Base-by-base conservation (phyloP, 371 early-diverging fungal genomes). In the Mucor plumbeus region DNA sequence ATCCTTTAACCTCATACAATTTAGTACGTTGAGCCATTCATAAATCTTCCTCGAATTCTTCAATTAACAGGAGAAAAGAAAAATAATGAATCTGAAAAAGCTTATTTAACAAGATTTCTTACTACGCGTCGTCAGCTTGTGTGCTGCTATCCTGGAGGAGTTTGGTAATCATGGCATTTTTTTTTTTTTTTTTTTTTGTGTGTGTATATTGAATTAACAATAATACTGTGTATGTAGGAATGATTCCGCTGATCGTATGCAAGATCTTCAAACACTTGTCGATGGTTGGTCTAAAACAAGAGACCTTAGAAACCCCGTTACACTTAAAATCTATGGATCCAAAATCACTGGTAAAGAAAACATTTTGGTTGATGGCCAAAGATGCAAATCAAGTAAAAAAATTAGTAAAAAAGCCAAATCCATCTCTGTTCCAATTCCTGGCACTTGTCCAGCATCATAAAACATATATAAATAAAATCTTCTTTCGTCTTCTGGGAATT, bases 71-170 rank as follows among this genome's bases (percentile, higher is more conserved):
- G 84, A 1, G 71, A 69, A 4, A 68, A 47, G 56, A 67, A 64
- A 33, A 21, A 57, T 5, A 58, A 61, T 8, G 80, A 80, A 34
- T 47, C 66, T 6, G 84, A 84, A 59, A 58, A 75, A 58, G 26
- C 56, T 4, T 84, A 77, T 35, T 64, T 84, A 56, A 72, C 73
- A 17, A 69, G 82, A 33, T 84, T 84, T 54, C 44, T 84, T 7
- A 69, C 71, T 0, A 82, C 79, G 6, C 80, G 84, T 35, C 72
- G 82, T 11, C 73, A 78, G 43, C 61, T 84, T 21, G 70, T 79
- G 19, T 84, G 84, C 48, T 84, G 84, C 26, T 80, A 65, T 33
- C 82, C 84, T 19, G 79, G 81, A 40, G 65, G 72, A 54, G 78
- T 73, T 4, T 84, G 82, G 84, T 78, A 80, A 63, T 11, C 13